These are phyloP conservation scores for Diatrype stigma DNA, from an alignment of 2,329 filamentous ascomycete genomes.

Conservation along the genomic window DNA sequence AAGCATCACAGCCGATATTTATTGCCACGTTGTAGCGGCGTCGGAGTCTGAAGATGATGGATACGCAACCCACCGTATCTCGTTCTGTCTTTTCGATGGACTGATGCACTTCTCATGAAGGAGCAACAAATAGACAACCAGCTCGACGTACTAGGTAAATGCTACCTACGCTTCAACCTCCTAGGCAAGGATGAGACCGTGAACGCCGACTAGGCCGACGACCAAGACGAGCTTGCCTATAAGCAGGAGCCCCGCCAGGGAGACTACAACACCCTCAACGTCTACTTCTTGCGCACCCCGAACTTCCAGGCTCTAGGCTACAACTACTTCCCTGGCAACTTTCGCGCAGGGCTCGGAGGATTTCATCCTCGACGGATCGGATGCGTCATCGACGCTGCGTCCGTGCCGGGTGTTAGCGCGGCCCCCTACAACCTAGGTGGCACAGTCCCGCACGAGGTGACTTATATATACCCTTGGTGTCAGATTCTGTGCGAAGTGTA, in stretches of 20 bases:
- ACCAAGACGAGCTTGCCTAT: conserved; percentile 36
- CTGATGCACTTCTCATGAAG: conserved; percentile 15
- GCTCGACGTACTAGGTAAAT: conserved; percentile 44
- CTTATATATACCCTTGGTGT: too few relatives aligned
- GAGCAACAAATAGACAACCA: conserved; percentile 34
- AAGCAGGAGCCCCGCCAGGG: conserved; percentile 42
- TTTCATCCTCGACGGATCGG: conserved; percentile 35
- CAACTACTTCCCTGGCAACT: conserved; percentile 42
- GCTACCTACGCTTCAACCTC: conserved; percentile 41
- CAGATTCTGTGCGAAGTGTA: too few relatives aligned
- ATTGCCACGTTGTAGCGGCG: conserved; percentile 34
- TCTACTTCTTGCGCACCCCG: conserved; percentile 40
- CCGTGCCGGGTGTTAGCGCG: conserved; percentile 23
- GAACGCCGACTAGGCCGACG: conserved; percentile 42
- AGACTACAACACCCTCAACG: conserved; percentile 40
- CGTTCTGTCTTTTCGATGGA: not conserved
- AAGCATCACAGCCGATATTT: conserved; percentile 33
- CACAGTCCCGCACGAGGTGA: conserved; percentile 32
- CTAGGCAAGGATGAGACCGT: conserved; percentile 40
- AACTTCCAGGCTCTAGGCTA: conserved; percentile 33
- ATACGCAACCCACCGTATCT: conserved; percentile 30
- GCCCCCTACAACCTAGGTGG: conserved; percentile 30
- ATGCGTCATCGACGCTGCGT: conserved; percentile 21
- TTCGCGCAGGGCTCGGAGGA: conserved; percentile 25
- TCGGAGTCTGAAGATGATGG: conserved; percentile 26